Base-by-base conservation (phyloP, 2,329 filamentous ascomycete species). In the Diaporthe amygdali region DNA sequence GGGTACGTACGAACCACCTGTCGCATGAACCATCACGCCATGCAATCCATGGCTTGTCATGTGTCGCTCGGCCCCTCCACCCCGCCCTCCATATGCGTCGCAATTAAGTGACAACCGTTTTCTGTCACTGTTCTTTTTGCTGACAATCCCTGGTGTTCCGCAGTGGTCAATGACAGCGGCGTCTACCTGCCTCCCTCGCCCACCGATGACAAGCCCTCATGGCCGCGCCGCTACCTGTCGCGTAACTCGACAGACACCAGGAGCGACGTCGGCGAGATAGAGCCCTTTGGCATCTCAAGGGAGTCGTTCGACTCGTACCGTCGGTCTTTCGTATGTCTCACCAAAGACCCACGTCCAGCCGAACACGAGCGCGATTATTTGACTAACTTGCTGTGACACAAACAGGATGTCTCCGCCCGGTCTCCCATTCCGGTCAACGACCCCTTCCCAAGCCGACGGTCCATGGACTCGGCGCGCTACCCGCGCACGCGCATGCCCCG, bases 301-400 rank as follows among this genome's bases (percentile, higher is more conserved):
- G 96, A 98, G 83, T 98, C 95, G 2, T 98, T 98, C 79, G 96
- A 98, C 81, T 97, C 95, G 3, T 98, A 98, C 83, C 89, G 96
- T 74, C 91, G 96, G 77, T 98, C 95, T 74, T 98, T 98, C 85
- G 96, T 97, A 88, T 76, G 92, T 86, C 17, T n/a, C 32, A 67
- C 59, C 69, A 46, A 22, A 47, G 20, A 20, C 7, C 22, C 51
- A 64, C 12, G 41, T 64, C 32, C n/a, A 41, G 47, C 34, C 15
- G 17, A 12, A 20, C 15, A 5, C 15, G 3, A 17, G 46, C 41
- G 12, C 25, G 10, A 9, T n/a, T n/a, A 7, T 20, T 30, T 32
- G 34, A 47, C n/a, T 49, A 22, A 47, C 52, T 8, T 27, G n/a
- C 37, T 27, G 15, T 27, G 20, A 34, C 14, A 64, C 32, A n/a